Conservation (phyloP, 73 alveolate genomes). For the Halteria grandinella region DNA sequence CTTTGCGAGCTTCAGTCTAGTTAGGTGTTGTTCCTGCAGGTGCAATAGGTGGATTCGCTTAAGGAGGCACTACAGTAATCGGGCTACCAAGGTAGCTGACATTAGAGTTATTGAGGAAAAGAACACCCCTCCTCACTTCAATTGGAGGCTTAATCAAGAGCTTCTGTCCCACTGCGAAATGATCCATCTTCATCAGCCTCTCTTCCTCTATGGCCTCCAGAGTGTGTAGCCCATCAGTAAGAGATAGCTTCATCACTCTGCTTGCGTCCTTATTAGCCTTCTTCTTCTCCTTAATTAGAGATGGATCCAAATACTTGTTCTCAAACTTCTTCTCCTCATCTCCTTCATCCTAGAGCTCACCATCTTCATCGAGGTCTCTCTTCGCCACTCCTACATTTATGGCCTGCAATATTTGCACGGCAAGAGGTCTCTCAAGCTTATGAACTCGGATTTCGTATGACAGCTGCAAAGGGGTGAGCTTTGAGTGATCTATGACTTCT, state of each 20-base stretch:
- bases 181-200: neutral
- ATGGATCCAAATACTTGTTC: constrained; percentile 16
- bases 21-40: neutral
- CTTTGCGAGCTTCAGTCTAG: neutral
- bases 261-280: neutral
- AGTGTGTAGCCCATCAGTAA: constrained; percentile 6
- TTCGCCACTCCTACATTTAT: constrained; percentile 2
- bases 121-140: constrained; percentile 14
- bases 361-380: constrained; percentile 9
- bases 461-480: neutral
- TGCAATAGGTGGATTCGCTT: too few relatives aligned
- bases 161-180: neutral
- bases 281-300: neutral
- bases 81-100: neutral
- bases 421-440: neutral
- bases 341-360: neutral
- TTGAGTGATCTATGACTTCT: neutral
- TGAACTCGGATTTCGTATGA: neutral
- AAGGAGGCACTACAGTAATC: too few relatives aligned
- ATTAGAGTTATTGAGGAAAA: neutral
- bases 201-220: constrained; percentile 8
- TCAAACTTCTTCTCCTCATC: constrained; percentile 22
- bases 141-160: neutral
- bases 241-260: constrained; percentile 13
- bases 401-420: neutral